Conservation (phyloP, 2,329 filamentous ascomycete genomes). For the Ceratocystis harringtonii region DNA sequence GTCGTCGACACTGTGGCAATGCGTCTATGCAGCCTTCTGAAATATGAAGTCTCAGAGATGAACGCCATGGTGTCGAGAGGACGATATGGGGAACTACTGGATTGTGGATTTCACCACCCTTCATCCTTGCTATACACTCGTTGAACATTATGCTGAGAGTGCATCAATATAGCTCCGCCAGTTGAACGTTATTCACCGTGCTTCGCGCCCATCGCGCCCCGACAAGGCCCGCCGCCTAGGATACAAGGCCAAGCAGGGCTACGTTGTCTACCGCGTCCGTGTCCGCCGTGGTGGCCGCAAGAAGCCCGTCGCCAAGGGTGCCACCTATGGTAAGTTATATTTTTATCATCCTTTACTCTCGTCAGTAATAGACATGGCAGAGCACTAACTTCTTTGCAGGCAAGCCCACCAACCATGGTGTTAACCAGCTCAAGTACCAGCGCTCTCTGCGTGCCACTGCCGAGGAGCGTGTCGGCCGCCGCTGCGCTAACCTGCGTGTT, state of each 20-base stretch:
- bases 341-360: neutral
- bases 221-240: slow-evolving; percentile 99
- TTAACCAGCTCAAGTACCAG: slow-evolving; percentile 99
- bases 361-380: neutral
- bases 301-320: slow-evolving; percentile 90
- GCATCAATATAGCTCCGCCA: slow-evolving; percentile 99
- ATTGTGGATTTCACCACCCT: slow-evolving; percentile 14
- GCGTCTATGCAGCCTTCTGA: slow-evolving; percentile 14
- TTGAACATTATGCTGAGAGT: slow-evolving; percentile 99
- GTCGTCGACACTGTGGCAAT: slow-evolving; percentile 11
- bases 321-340: slow-evolving; percentile 73
- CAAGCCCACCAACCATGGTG: slow-evolving; percentile 99
- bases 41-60: slow-evolving; percentile 7
- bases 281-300: slow-evolving; percentile 98
- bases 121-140: slow-evolving; percentile 82
- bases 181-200: slow-evolving; percentile 99
- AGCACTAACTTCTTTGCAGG: slow-evolving; percentile 39
- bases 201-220: slow-evolving; percentile 91
- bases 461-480: slow-evolving; percentile 98
- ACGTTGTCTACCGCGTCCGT: slow-evolving; percentile 99
- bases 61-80: slow-evolving; percentile 23
- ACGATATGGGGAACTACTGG: slow-evolving; percentile 15
- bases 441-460: slow-evolving; percentile 93
- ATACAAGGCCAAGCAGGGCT: slow-evolving; percentile 99
- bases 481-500: slow-evolving; percentile 96